These are phyloP conservation scores for Serpula lacrymans DNA, from an alignment of 768 basidiomycete genomes.

Conservation along the genomic window DNA sequence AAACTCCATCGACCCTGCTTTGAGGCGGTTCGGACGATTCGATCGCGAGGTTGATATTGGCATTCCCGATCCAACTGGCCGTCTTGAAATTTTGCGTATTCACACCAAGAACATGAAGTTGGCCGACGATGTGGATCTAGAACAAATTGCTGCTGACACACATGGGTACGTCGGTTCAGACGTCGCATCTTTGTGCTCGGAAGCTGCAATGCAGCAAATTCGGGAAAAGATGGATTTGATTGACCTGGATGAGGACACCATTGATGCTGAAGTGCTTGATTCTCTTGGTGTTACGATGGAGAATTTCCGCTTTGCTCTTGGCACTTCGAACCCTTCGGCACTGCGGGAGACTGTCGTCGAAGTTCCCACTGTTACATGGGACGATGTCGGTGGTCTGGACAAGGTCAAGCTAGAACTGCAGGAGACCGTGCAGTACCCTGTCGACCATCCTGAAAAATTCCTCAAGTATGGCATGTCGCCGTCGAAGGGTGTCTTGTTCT, in stretches of 20 bases:
- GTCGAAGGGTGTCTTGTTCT: slow-evolving; percentile 99
- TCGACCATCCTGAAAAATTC: slow-evolving; percentile 99
- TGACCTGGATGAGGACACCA: slow-evolving; percentile 95
- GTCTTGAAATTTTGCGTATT: slow-evolving; percentile 97
- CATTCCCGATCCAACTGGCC: slow-evolving; percentile 98
- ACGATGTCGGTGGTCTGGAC: slow-evolving; percentile 98
- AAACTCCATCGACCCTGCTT: slow-evolving; percentile 98
- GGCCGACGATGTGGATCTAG: slow-evolving; percentile 93
- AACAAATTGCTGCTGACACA: slow-evolving; percentile 99
- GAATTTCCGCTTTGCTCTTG: slow-evolving; percentile 99
- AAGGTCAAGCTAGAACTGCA: slow-evolving; percentile 99
- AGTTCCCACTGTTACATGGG: slow-evolving; percentile 97
- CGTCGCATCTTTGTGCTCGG: slow-evolving; percentile 94
- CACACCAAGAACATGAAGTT: slow-evolving; percentile 99
- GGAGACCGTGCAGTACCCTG: slow-evolving; percentile 99
- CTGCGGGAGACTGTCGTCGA: slow-evolving; percentile 99
- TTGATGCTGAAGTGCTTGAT: slow-evolving; percentile 98
- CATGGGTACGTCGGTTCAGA: slow-evolving; percentile 99
- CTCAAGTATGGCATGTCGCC: slow-evolving; percentile 99
- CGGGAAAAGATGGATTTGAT: slow-evolving; percentile 99
- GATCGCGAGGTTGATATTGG: slow-evolving; percentile 99
- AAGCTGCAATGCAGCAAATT: slow-evolving; percentile 99
- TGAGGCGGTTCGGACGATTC: slow-evolving; percentile 98
- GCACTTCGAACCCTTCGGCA: slow-evolving; percentile 95
- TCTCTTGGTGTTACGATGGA: slow-evolving; percentile 99